Conservation (phyloP, 371 early-diverging fungal genomes). For the Apophysomyces elegans region DNA sequence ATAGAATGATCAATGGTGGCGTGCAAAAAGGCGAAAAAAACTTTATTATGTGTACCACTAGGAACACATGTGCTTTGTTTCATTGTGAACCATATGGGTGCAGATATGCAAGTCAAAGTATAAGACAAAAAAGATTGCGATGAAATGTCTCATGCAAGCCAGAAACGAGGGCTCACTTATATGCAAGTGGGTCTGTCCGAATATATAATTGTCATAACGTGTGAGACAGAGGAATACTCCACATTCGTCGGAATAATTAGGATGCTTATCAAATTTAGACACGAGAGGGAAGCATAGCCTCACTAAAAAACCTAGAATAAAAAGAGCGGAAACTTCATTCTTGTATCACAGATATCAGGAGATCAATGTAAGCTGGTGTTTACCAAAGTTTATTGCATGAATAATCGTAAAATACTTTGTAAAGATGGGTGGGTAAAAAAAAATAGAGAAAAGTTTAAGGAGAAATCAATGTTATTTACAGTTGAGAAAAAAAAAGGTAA, state of each 20-base stretch:
- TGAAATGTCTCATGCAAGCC: background rate
- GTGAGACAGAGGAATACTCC: background rate
- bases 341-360: background rate
- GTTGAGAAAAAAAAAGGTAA: background rate
- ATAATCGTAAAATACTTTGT: background rate
- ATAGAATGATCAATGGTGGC: background rate
- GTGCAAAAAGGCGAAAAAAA: background rate
- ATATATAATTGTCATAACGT: no score
- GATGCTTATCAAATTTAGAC: conserved; percentile 2
- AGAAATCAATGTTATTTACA: background rate
- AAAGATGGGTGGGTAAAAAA: background rate
- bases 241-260: background rate
- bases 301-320: background rate
- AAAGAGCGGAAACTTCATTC: background rate
- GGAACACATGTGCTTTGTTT: background rate
- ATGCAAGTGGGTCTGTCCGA: no score
- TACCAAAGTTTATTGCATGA: conserved; percentile 5
- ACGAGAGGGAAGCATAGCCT: background rate
- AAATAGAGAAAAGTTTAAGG: background rate
- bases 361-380: background rate
- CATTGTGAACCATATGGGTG: background rate
- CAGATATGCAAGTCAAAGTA: conserved; percentile 2
- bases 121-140: no score
- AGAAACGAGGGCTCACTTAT: no score
- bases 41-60: background rate